phyloP scores from a whole-genome alignment of 2,329 filamentous ascomycete genomes.

The Lomentospora prolificans region DNA sequence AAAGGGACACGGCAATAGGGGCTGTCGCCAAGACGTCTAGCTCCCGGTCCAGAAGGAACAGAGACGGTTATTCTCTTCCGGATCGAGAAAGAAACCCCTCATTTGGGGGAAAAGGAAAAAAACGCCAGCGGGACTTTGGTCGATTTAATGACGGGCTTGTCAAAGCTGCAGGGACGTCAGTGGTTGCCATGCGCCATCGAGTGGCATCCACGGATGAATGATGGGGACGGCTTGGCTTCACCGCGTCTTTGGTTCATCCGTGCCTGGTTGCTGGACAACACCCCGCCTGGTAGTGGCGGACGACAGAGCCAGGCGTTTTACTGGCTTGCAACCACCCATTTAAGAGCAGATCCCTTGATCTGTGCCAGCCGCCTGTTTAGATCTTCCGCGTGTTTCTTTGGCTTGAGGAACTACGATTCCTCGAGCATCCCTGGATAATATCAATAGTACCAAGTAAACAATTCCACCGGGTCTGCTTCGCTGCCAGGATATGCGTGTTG shows the following conservation, averaged over 20 bases:
- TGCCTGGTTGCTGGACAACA: background rate
- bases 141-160: too few species aligned
- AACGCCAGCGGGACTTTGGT: too few species aligned
- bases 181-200: too few species aligned
- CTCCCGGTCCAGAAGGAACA: background rate
- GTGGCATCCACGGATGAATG: background rate
- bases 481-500: too few species aligned
- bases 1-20: background rate
- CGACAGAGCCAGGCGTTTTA: background rate
- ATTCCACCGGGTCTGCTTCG: too few species aligned
- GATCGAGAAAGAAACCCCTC: too few species aligned
- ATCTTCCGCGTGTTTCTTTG: background rate
- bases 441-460: constrained; percentile 1
- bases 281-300: too few species aligned
- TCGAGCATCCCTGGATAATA: background rate
- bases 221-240: background rate
- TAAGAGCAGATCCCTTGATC: too few species aligned
- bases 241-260: background rate
- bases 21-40: background rate
- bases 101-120: too few species aligned
- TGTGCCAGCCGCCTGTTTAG: background rate
- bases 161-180: too few species aligned
- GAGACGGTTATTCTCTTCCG: too few species aligned
- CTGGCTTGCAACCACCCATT: background rate
- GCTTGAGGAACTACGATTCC: background rate